Base-by-base conservation (phyloP, 371 early-diverging fungal genomes). In the Batkoa obscura region DNA sequence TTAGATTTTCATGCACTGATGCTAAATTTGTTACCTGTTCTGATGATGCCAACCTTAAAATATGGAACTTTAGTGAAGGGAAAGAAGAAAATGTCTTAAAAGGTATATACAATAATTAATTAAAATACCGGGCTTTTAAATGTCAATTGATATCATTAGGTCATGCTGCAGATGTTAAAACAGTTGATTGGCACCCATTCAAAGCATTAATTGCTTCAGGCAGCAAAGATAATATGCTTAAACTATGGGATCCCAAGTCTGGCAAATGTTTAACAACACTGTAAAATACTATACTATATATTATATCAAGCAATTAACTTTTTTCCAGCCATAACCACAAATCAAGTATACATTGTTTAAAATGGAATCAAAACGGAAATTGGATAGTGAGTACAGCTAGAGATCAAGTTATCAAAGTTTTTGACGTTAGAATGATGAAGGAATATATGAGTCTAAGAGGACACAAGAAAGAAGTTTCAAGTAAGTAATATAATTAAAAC, bases 101-200 rank as follows among this genome's bases (percentile, higher is more conserved):
- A 50, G 71, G 65, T 61, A 54, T 3, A n/a, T n/a, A n/a, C n/a
- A n/a, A 2, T 23, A 39, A 13, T 23, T 35, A 13, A 3, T 64
- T 12, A 17, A 10, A 46, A 46, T 15, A 10, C 4, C 34, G 30
- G 13, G 13, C 5, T 4, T 8, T 34, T 50, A 35, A 17, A 36
- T 17, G 17, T 47, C n/a, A 30, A 4, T 23, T 34, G n/a, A 32
- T 15, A 31, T 42, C 17, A 17, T 36, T 53, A 63, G 98, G 99
- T 0, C 99, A 99, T 69, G 98, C 94, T 49, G 98, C 99, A 97
- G 99, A 99, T 72, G 99, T 99, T 10, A 88, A 93, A 64, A 87
- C 90, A 60, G 80, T 97, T 1, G 95, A 99, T 64, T 99, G 99
- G 99, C 99, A 99, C 68, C 94, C 96, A 12, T 80, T 78, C 62